Evolutionary conservation across 148 eudicot species (phyloP).

Genomic region (Bassia scoparia): DNA sequence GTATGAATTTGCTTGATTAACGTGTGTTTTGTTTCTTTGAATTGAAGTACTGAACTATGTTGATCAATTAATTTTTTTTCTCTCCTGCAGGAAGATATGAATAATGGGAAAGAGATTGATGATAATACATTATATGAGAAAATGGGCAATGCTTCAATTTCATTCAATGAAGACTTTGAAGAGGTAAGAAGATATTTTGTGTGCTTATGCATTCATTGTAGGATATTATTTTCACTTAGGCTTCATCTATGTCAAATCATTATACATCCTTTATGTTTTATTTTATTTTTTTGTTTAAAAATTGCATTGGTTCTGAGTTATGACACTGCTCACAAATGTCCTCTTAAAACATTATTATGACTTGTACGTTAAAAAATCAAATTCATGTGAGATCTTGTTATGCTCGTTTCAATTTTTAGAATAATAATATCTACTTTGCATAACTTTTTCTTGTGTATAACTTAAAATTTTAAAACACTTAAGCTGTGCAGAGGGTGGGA

Average conservation of each 20-base stretch:
- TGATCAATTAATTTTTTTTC: conserved; percentile 2
- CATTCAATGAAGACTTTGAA: conserved; percentile 39
- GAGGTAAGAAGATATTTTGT: conserved; percentile 36
- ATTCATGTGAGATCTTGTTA: too few relatives aligned
- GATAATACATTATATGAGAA: conserved; percentile 48
- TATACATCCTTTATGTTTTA: too few relatives aligned
- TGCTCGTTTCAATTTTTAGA: too few relatives aligned
- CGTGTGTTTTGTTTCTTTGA: background rate
- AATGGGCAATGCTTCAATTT: conserved; percentile 37
- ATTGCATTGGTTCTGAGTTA: too few relatives aligned
- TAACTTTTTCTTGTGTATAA: too few relatives aligned
- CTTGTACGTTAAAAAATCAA: too few relatives aligned
- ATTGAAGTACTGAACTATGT: background rate
- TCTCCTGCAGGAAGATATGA: conserved; percentile 47
- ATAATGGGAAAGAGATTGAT: conserved; percentile 38
- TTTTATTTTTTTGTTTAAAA: too few relatives aligned
- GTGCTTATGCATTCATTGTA: conserved; percentile 7
- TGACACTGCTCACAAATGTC: too few relatives aligned
- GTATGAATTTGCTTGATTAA: conserved; percentile 35
- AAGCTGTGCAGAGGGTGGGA: too few relatives aligned
- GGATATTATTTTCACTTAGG: background rate
- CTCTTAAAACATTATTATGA: too few relatives aligned
- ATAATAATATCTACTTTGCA: too few relatives aligned
- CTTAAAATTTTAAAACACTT: too few relatives aligned
- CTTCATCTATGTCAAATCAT: background rate